phyloP scores from a whole-genome alignment of 768 basidiomycete species.

The Bullera alba region DNA sequence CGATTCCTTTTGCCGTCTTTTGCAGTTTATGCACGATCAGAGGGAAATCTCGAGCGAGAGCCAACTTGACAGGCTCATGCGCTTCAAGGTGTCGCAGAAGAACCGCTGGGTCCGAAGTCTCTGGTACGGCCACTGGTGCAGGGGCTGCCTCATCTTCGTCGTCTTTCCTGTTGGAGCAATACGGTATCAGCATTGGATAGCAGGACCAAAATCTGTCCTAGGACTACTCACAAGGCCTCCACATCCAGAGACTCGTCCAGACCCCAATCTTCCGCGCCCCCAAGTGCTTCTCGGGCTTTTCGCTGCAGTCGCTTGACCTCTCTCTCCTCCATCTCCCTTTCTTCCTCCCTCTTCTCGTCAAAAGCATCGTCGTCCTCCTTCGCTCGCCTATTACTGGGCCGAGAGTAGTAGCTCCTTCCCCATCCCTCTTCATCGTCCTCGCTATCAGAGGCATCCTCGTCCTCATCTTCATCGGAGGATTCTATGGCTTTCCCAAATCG shows the following conservation, averaged over 20 bases:
- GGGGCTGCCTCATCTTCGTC: constrained; percentile 1
- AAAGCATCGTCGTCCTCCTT: constrained; percentile 53
- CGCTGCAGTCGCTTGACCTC: constrained; percentile 73
- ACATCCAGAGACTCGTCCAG: constrained; percentile 53
- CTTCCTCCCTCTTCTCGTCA: constrained; percentile 80
- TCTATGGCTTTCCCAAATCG: constrained; percentile 42
- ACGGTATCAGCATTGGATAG: background rate
- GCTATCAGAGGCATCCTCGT: constrained; percentile 50
- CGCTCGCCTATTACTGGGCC: constrained; percentile 41
- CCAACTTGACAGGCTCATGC: constrained; percentile 43
- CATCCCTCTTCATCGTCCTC: constrained; percentile 57
- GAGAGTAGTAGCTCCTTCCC: constrained; percentile 78
- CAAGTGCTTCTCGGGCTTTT: constrained; percentile 62
- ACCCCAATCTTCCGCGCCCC: constrained; percentile 65
- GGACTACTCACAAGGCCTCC: background rate
- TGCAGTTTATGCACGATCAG: constrained; percentile 37
- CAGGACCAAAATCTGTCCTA: background rate
- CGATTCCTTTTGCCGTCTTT: constrained; percentile 41
- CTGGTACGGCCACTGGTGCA: constrained; percentile 18
- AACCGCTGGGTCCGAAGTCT: constrained; percentile 19
- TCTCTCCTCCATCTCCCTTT: constrained; percentile 76
- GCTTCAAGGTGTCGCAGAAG: constrained; percentile 34
- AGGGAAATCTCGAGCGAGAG: constrained; percentile 43
- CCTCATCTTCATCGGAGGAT: constrained; percentile 32
- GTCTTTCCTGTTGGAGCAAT: background rate